phyloP scores from a whole-genome alignment of 805 yeast species.

The Cyberlindnera maritima region DNA sequence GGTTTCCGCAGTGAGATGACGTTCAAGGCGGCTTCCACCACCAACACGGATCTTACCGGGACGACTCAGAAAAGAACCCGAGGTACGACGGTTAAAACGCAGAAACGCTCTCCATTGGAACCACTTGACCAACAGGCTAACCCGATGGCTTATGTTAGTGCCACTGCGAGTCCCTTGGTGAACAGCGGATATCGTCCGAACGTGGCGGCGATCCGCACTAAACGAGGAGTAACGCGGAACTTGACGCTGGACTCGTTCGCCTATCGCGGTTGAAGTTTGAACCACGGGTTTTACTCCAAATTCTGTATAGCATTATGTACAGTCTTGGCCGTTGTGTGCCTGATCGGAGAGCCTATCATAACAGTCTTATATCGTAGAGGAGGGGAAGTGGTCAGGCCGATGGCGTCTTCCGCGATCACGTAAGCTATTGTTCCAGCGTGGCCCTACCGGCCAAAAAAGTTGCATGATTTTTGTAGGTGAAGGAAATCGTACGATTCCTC shows the following conservation, averaged over 20 bases:
- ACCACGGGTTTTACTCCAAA: neutral
- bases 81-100: neutral
- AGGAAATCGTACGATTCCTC: conserved; percentile 13
- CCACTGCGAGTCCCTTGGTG: neutral
- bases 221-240: conserved; percentile 7
- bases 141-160: neutral
- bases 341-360: neutral
- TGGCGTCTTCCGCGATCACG: neutral
- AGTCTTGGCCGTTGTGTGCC: neutral
- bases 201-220: conserved; percentile 8
- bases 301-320: neutral
- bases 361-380: neutral
- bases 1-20: conserved; percentile 9
- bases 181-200: neutral
- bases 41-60: neutral
- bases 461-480: conserved; percentile 13
- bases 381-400: too few species aligned
- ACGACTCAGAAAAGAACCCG: neutral
- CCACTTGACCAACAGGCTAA: neutral
- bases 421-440: neutral
- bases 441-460: conserved; percentile 10
- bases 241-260: conserved; percentile 22
- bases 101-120: neutral
- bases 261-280: conserved; percentile 11
- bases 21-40: neutral